phyloP scores from a whole-genome alignment of 2,329 filamentous ascomycete species.

The Diaporthe humulicola region DNA sequence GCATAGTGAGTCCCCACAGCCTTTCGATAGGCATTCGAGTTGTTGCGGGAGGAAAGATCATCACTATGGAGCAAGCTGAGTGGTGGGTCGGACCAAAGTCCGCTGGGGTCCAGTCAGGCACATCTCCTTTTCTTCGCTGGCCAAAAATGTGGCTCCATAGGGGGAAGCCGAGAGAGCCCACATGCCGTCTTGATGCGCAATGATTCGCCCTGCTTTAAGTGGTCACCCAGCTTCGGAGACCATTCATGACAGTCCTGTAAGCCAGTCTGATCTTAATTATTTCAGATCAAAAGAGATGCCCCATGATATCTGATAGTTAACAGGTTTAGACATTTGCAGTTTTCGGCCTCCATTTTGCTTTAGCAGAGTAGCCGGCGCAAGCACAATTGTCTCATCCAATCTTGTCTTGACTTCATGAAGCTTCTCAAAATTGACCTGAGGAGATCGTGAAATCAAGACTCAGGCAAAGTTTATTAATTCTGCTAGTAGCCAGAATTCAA shows the following conservation, averaged over 20 bases:
- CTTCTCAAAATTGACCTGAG: no score
- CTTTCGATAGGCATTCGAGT: not conserved
- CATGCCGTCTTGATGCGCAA: not conserved
- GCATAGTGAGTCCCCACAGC: not conserved
- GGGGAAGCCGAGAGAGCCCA: not conserved
- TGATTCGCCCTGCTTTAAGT: not conserved
- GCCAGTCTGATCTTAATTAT: rapidly evolving
- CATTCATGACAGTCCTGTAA: not conserved
- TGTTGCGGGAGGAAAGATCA: slow-evolving; percentile 4
- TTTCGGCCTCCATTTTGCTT: not conserved
- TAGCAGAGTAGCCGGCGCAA: not conserved
- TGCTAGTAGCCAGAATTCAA: not conserved
- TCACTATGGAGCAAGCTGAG: slow-evolving; percentile 18
- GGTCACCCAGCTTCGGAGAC: not conserved
- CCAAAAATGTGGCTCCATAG: not conserved
- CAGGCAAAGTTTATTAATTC: no score
- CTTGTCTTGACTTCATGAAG: no score
- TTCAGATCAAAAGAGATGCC: no score
- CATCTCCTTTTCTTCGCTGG: not conserved
- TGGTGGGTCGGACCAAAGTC: not conserved
- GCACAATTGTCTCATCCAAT: no score
- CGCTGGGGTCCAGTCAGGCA: slow-evolving; percentile 2
- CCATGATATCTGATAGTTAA: not conserved
- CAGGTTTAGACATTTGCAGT: no score
- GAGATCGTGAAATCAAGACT: no score